Evolutionary conservation across 768 basidiomycete genomes (phyloP), one percentile per base, ranked within the genome.

Genomic region (Amanita fuliginea): DNA sequence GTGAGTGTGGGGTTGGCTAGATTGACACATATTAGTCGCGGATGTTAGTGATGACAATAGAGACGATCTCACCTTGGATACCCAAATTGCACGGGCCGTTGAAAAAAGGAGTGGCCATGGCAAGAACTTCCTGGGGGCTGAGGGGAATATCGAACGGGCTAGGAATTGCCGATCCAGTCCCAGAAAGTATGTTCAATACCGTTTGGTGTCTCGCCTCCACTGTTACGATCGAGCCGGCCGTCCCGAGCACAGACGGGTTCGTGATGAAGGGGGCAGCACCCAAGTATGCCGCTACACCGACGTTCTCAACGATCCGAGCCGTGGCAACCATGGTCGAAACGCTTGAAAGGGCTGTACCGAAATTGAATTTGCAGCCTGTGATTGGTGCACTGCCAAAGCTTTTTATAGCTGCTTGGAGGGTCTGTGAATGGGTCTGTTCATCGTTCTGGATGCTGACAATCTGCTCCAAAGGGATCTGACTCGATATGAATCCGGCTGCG

Each of bases 151-250:
- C 89, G 59, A 89, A 91, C 1, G 83, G 70, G 39, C 73, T 62
- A 4, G 87, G 81, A 49, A 86, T 77, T 14, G 80, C 70, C 3
- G 71, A 72, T 13, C 76, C 80, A 52, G 63, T 65, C 13, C 74
- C 72, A 39, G 74, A 74, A 47, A 92, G 56, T 53, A 88, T 57
- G 67, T 91, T 90, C 46, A 89, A 73, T 37, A 91, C 64, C 1
- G 83, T 81, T 61, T 84, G 80, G 57, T 93, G 89, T 42, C 89
- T 81, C n/a, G 86, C 82, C 59, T 92, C 89, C 42, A 87, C 72
- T 24, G 86, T 82, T 62, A 86, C 57, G 60, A 90, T 90, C 21
- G 80, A 78, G 6, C 72, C 83, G 35, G 85, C 86, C n/a, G 77
- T 70, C 47, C 73, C 71, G 44, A 86, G 66, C 49, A 88, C 57